Evolutionary conservation across 2,329 filamentous ascomycete species (phyloP), one percentile per base, ranked within the genome.

Genomic region (Trichophaea hybrida): DNA sequence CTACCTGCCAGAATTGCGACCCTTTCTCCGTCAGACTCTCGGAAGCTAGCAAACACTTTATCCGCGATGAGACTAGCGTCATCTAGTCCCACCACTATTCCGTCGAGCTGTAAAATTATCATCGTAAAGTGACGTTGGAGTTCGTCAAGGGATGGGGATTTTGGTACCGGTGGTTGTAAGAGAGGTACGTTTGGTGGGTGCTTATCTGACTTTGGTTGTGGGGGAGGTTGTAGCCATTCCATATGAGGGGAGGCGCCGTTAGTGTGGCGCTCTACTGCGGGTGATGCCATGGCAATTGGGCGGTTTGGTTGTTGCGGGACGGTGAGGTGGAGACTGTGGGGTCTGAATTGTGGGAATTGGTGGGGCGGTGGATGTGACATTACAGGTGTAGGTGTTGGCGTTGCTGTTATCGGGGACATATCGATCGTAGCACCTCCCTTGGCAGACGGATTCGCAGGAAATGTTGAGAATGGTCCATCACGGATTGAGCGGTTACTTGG

Each of bases 381-480:
- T 51, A 68, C 61, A 61, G 72, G 68, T 64, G 74, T 71, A 68
- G 69, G 46, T 60, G 67, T 43, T 66, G 64, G 40, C 66, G 62
- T 53, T 74, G 74, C 69, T 12, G 75, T 72, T 7, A 75, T 73
- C 75, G 6, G 75, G 70, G 43, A 69, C 32, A 76, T 71, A 35
- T 75, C 74, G 35, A 76, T 74, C 5, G 73, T 75, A 10, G 75
- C 73, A 5, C 73, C 73, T 65, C 75, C 74, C 65, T 74, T 77
- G 40, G 72, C 74, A 49, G 71, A 72, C 34, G 80, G 78, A 63
- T 81, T 81, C 12, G 79, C 80, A 2, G 84, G 82, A 64, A 86
- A 86, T 0, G 85, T 84, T 4, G 82, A 82, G 65, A 83, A 86
- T 0, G 84, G 81, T 0, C 81, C 81, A 64, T 86, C 82, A 12